Percentiles rank a stretch among this genome's conserved stretches.
Conservation (phyloP, 2,329 filamentous ascomycete species). For the Colletotrichum sp. region DNA sequence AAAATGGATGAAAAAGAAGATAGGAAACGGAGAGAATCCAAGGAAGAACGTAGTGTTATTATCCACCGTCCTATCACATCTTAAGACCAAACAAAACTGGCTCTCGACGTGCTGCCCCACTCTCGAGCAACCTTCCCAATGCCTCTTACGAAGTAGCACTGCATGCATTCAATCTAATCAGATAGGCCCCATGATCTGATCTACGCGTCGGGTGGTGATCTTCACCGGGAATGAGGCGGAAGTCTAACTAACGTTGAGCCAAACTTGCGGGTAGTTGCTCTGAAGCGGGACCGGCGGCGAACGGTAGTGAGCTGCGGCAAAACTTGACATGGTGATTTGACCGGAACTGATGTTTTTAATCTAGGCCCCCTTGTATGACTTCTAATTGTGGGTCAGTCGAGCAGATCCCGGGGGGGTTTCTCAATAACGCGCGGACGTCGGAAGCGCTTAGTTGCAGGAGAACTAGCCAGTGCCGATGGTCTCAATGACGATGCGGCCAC, state of each 20-base stretch:
- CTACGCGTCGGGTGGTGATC: neutral
- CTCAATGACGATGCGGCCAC: neutral
- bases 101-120: neutral
- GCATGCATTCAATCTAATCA: neutral
- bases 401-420: neutral
- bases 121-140: neutral
- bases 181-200: neutral
- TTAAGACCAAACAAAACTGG: no score
- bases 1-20: neutral
- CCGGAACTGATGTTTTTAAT: neutral
- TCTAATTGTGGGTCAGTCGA: neutral
- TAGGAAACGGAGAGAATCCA: neutral
- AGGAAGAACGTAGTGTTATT: neutral
- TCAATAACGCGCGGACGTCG: neutral
- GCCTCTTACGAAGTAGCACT: neutral
- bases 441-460: neutral
- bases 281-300: neutral
- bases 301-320: neutral
- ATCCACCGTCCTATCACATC: no score
- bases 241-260: neutral
- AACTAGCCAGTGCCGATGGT: neutral
- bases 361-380: rapidly evolving
- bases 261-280: neutral
- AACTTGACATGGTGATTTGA: neutral
- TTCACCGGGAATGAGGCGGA: neutral